Evolutionary conservation across 345 rosid species (phyloP), one percentile per base, ranked within the genome.

Genomic region (Gossypium rotundifolium): DNA sequence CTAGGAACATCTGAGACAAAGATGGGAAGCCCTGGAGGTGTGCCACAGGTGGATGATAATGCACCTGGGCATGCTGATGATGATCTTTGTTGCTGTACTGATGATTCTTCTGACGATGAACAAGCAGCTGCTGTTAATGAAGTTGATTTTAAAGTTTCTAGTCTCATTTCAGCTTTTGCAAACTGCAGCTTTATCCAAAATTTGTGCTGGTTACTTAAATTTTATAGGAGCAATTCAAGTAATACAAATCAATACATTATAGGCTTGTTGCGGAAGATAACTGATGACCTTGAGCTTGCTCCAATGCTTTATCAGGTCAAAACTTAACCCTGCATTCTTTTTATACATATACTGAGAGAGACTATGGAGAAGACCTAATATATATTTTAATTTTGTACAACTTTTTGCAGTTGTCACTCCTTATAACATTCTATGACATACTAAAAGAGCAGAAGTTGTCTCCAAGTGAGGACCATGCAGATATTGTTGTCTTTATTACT

Each of bases 271-370:
- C 84, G 78, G 84, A 88, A 87, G 80, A 90, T 95, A 78, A 88
- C 94, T 29, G 94, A 88, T 78, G 97, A 91, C 73, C 81, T 93
- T 13, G 94, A 87, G 79, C 97, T 95, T 38, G 79, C 98, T 78
- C 98, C 98, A 58, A 93, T 95, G 98, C 83, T 95, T 81, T 95
- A 91, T 88, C 98, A 93, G 99, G 99, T 95, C 23, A 60, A 65
- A 71, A 14, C 57, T 27, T 62, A 45, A 59, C 58, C 42, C 42
- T 49, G 7, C 22, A 11, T 57, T 72, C 54, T 44, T 71, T 7
- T 23, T 74, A 64, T 44, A 64, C 40, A 33, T 33, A 33, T 33
- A 33, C 51, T 65, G 65, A 20, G 52, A 61, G 40, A 23, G 61
- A 4, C 33, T 16, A 45, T 59, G 59, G 58, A 44, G 16, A 46